Percentiles rank a stretch among this genome's conserved stretches.
Conservation (phyloP, 345 rosid genomes). For the Capsella bursapastoris region DNA sequence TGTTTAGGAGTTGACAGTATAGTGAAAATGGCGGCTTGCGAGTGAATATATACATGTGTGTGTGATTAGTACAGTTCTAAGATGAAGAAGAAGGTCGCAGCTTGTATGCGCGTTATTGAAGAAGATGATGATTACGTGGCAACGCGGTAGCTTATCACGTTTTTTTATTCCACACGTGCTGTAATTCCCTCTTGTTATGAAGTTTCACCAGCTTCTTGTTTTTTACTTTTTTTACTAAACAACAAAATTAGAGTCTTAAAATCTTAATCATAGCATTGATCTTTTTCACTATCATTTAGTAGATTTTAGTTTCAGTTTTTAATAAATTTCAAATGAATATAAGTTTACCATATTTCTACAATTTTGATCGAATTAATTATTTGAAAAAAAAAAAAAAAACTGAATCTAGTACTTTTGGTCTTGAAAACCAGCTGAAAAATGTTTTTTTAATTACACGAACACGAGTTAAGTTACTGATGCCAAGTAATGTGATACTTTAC, state of each 20-base stretch:
- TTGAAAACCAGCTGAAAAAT: background rate
- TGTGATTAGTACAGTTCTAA: slow-evolving; percentile 10
- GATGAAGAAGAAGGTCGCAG: slow-evolving; percentile 34
- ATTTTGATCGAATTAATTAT: background rate
- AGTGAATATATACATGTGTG: slow-evolving; percentile 34
- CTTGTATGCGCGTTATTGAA: slow-evolving; percentile 40
- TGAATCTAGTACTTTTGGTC: background rate
- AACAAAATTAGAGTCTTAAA: background rate
- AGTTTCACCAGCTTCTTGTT: slow-evolving; percentile 1
- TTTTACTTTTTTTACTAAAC: background rate
- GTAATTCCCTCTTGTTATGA: slow-evolving; percentile 4
- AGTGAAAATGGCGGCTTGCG: slow-evolving; percentile 41
- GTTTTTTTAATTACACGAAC: background rate
- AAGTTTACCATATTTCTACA: background rate
- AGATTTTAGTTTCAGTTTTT: too few relatives aligned
- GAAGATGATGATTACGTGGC: slow-evolving; percentile 40
- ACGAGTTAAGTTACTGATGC: background rate
- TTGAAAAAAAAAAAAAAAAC: background rate
- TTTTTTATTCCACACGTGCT: slow-evolving; percentile 38
- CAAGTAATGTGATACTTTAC: background rate
- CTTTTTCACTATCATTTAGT: too few relatives aligned
- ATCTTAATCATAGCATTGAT: too few relatives aligned
- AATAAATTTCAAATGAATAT: background rate
- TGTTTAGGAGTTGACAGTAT: slow-evolving; percentile 22
- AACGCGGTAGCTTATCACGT: slow-evolving; percentile 33